phyloP scores from a whole-genome alignment of 345 rosid genomes.

The Crucihimalaya himalaica region DNA sequence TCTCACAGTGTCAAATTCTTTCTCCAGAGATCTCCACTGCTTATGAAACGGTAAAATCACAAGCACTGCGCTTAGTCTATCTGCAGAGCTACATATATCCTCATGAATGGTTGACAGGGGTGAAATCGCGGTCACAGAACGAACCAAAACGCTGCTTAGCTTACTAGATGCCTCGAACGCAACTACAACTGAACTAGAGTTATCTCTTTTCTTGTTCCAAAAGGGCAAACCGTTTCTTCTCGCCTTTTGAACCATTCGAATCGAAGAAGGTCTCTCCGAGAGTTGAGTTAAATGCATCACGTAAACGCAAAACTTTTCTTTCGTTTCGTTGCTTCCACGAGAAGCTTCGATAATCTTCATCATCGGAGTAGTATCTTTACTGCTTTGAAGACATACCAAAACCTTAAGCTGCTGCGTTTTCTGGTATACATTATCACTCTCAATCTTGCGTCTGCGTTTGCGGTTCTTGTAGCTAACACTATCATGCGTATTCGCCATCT shows the following conservation, averaged over 20 bases:
- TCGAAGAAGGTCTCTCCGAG: conserved; percentile 78
- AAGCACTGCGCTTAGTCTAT: conserved; percentile 53
- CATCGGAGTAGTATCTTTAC: conserved; percentile 56
- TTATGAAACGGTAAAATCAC: conserved; percentile 72
- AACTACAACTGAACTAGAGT: conserved; percentile 47
- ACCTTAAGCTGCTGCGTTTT: conserved; percentile 52
- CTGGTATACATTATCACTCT: conserved; percentile 47
- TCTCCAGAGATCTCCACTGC: conserved; percentile 60
- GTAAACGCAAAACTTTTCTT: conserved; percentile 58
- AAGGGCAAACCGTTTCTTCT: conserved; percentile 70
- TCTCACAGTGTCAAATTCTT: conserved; percentile 55
- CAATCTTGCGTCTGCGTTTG: conserved; percentile 52
- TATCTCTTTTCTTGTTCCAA: conserved; percentile 58
- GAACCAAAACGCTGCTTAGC: conserved; percentile 53
- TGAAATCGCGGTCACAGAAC: conserved; percentile 74
- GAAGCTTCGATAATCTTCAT: conserved; percentile 80
- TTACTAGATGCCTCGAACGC: conserved; percentile 63
- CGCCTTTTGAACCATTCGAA: conserved; percentile 79
- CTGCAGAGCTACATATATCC: conserved; percentile 60
- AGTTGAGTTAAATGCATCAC: conserved; percentile 84
- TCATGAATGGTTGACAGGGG: conserved; percentile 55
- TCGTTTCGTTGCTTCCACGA: conserved; percentile 55
- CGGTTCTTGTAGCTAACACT: too few species aligned
- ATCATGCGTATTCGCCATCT: conserved; percentile 18
- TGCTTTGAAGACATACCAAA: conserved; percentile 60